These are phyloP conservation scores for Carpinus fangiana DNA, from an alignment of 306 rosid species.

Conservation along the genomic window DNA sequence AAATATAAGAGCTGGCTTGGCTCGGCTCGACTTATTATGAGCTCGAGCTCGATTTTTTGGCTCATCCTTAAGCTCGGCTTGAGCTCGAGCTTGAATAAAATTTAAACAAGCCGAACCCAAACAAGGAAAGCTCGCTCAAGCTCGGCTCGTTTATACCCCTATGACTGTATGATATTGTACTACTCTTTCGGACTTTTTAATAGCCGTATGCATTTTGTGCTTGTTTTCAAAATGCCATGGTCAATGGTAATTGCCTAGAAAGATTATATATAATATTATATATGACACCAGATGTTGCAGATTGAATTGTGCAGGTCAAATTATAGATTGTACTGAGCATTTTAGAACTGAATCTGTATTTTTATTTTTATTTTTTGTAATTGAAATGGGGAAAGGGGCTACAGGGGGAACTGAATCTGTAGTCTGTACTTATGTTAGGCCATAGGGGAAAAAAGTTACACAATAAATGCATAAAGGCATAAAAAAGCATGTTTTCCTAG, in stretches of 20 bases:
- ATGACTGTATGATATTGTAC: not conserved
- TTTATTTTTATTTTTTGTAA: no score
- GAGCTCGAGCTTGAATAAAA: no score
- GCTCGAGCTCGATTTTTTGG: no score
- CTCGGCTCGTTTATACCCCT: no score
- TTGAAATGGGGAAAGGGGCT: no score
- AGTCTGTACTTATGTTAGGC: not conserved
- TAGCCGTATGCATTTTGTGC: not conserved
- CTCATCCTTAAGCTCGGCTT: no score
- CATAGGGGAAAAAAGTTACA: not conserved
- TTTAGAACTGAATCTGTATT: not conserved
- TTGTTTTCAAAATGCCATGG: not conserved
- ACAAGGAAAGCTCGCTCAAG: no score
- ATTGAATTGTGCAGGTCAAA: not conserved
- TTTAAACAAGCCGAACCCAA: no score
- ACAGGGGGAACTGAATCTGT: not conserved
- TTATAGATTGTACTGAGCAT: not conserved
- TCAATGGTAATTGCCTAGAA: not conserved
- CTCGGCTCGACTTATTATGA: no score
- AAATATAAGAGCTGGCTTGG: no score
- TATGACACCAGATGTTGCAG: not conserved
- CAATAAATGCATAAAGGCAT: not conserved
- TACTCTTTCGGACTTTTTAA: not conserved
- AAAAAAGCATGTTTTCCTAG: not conserved
- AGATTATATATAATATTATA: no score